Percentiles rank a stretch among this genome's conserved stretches.
Conservation (phyloP, 169 alveolate genomes). For the Plasmodium ovale region DNA sequence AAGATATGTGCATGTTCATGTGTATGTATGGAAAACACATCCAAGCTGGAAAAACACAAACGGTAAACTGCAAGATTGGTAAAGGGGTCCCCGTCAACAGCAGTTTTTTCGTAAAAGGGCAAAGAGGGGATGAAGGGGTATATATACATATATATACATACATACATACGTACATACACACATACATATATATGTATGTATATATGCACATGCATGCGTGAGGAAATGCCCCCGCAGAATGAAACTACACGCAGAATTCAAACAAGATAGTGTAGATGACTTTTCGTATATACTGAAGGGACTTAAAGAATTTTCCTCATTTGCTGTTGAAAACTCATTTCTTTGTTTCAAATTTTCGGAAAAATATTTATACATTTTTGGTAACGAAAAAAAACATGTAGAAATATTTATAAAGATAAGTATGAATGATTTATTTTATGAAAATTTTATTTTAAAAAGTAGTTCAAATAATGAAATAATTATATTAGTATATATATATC, state of each 20-base stretch:
- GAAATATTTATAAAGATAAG: slow-evolving; percentile 71
- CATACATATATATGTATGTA: background rate
- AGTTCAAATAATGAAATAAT: slow-evolving; percentile 49
- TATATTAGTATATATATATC: slow-evolving; percentile 67
- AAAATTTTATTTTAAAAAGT: slow-evolving; percentile 72
- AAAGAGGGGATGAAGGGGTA: no score
- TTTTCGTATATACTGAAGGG: slow-evolving; percentile 59
- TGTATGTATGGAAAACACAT: no score
- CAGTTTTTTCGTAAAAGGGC: no score
- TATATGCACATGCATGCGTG: background rate
- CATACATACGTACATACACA: background rate
- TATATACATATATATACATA: no score
- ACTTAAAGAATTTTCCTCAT: slow-evolving; percentile 65
- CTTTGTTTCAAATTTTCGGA: slow-evolving; percentile 70
- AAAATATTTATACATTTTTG: slow-evolving; percentile 59
- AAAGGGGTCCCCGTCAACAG: no score
- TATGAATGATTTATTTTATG: slow-evolving; percentile 75
- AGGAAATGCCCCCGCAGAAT: slow-evolving; percentile 5
- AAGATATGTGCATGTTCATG: no score
- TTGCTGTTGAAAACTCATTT: slow-evolving; percentile 49
- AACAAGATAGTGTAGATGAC: slow-evolving; percentile 57
- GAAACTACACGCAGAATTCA: slow-evolving; percentile 73
- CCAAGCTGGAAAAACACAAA: no score
- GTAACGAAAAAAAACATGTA: slow-evolving; percentile 71
- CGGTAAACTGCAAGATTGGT: no score